Percentiles rank a stretch among this genome's conserved stretches.
Evolutionary conservation across 2,329 filamentous ascomycete genomes (phyloP).

Genomic region (Arthrocladium fulminans): DNA sequence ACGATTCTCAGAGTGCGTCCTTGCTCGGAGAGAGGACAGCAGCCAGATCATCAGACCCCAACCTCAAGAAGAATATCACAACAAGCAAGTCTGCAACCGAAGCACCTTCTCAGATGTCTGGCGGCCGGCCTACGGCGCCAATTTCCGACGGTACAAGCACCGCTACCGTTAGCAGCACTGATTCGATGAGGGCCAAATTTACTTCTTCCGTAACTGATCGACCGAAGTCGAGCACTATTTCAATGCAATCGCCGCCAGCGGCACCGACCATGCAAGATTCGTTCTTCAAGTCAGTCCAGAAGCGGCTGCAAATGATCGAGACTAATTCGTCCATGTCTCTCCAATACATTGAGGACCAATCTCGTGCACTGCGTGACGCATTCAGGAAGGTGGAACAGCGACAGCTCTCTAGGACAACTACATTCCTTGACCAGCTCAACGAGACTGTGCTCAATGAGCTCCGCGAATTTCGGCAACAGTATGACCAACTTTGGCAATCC

Average conservation of each 20-base stretch:
- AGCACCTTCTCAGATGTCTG: background rate
- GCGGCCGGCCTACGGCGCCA: background rate
- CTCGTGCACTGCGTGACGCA: conserved; percentile 76
- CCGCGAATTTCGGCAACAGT: conserved; percentile 68
- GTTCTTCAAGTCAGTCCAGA: conserved; percentile 94
- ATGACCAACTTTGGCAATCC: conserved; percentile 94
- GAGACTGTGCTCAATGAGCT: conserved; percentile 75
- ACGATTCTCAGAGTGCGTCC: background rate
- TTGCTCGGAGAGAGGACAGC: too few species aligned
- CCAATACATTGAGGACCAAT: conserved; percentile 95
- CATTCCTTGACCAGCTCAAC: conserved; percentile 79
- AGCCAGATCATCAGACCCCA: background rate
- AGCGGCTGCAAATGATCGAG: conserved; percentile 83
- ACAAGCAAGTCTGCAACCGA: background rate
- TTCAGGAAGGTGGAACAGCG: conserved; percentile 79
- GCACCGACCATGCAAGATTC: conserved; percentile 88
- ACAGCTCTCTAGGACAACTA: conserved; percentile 72
- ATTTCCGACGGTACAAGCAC: background rate
- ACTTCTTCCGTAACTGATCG: conserved; percentile 7
- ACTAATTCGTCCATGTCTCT: conserved; percentile 85
- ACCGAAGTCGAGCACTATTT: conserved; percentile 27
- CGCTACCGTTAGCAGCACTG: background rate
- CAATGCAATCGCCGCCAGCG: conserved; percentile 44
- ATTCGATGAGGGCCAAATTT: conserved; percentile 5
- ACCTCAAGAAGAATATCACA: background rate